phyloP scores from a whole-genome alignment of 768 basidiomycete species.

The Sarcomyxa edulis region DNA sequence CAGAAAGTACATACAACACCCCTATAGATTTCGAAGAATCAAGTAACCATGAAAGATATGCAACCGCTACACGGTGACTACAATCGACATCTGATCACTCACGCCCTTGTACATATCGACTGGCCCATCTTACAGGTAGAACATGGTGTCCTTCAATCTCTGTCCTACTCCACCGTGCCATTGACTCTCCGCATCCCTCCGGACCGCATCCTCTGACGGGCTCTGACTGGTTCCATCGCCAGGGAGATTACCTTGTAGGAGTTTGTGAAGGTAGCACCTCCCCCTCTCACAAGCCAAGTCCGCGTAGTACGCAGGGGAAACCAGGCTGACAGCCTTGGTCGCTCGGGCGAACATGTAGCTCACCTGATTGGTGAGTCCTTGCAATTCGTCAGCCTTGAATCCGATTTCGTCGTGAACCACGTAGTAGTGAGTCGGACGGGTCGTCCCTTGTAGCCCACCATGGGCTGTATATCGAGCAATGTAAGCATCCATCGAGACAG shows the following conservation, averaged over 20 bases:
- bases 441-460: conserved; percentile 69
- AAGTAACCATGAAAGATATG: too few relatives aligned
- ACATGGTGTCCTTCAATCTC: conserved; percentile 66
- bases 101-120: neutral
- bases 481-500: neutral
- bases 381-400: conserved; percentile 65
- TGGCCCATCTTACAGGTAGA: conserved; percentile 47
- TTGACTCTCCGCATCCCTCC: conserved; percentile 42
- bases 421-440: conserved; percentile 73
- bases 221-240: conserved; percentile 28
- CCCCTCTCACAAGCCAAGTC: conserved; percentile 65
- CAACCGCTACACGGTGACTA: too few relatives aligned
- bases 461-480: conserved; percentile 41
- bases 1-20: too few relatives aligned
- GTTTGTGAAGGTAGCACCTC: conserved; percentile 69
- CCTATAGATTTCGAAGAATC: too few relatives aligned
- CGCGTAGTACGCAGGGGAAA: conserved; percentile 79
- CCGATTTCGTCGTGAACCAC: conserved; percentile 77
- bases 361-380: conserved; percentile 62
- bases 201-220: conserved; percentile 41
- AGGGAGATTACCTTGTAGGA: conserved; percentile 47
- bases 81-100: too few relatives aligned
- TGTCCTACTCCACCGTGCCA: conserved; percentile 57
- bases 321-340: conserved; percentile 80
- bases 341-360: conserved; percentile 83